Percentiles rank a stretch among this genome's conserved stretches.
Conservation (phyloP, 331 rosid species). For the Spiraea crenata region DNA sequence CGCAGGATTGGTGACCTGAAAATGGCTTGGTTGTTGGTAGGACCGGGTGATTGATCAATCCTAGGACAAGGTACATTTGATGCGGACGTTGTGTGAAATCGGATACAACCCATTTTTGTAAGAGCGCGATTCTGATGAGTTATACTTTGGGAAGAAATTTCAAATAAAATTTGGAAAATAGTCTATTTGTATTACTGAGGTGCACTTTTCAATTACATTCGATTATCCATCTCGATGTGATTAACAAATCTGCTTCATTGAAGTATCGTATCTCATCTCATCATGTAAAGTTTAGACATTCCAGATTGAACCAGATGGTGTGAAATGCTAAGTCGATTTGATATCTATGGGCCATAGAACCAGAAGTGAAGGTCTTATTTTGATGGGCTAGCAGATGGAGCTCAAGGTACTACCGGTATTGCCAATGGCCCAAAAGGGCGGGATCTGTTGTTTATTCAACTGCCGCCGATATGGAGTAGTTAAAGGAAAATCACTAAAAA, state of each 20-base stretch:
- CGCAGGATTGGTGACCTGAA: neutral
- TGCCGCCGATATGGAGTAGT: neutral
- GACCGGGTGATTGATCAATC: no score
- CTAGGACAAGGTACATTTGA: neutral
- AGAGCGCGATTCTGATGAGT: no score
- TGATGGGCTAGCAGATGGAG: neutral
- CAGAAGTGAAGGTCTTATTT: neutral
- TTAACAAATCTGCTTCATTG: no score
- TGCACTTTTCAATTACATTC: no score
- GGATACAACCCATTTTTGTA: no score
- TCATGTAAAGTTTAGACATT: no score
- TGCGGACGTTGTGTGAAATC: neutral
- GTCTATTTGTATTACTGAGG: no score
- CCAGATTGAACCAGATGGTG: no score
- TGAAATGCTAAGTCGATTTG: neutral
- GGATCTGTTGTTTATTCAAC: neutral
- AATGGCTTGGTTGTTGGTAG: neutral
- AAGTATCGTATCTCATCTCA: no score
- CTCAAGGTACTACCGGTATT: neutral
- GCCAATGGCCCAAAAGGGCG: neutral
- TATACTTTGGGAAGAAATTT: no score
- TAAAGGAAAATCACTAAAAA: neutral
- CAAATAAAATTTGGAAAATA: no score
- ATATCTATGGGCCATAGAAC: neutral
- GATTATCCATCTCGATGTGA: no score